phyloP scores from a whole-genome alignment of 768 basidiomycete species.

The Leccinum disarticulatum region DNA sequence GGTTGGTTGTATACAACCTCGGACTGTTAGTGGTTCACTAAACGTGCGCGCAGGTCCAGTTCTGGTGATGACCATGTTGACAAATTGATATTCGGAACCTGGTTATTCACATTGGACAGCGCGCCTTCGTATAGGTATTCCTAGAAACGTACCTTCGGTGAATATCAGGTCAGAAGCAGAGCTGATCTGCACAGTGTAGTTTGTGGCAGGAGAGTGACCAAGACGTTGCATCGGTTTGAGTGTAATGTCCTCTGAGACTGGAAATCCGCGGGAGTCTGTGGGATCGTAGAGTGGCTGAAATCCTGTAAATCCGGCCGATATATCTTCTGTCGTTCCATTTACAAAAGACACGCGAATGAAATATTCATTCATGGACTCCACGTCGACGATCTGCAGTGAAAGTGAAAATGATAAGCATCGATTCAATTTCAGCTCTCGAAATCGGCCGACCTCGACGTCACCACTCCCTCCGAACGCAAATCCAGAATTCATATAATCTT shows the following conservation, averaged over 20 bases:
- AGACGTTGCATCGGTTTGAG: not conserved
- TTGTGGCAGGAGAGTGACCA: not conserved
- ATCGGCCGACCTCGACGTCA: not conserved
- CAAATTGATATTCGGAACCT: not conserved
- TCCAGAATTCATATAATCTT: not conserved
- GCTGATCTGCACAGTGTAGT: not conserved
- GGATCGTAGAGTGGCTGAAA: conserved; percentile 4
- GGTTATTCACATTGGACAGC: not conserved
- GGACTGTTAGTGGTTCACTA: not conserved
- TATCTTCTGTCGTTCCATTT: conserved; percentile 1
- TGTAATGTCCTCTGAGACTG: not conserved
- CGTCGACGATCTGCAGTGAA: not conserved
- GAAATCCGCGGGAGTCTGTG: not conserved
- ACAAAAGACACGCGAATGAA: conserved; percentile 7
- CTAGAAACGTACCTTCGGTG: not conserved
- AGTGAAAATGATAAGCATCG: not conserved
- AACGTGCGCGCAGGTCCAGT: conserved; percentile 1
- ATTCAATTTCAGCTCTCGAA: not conserved
- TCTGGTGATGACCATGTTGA: not conserved
- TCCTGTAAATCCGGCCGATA: conserved; percentile 9
- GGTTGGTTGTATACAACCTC: not conserved
- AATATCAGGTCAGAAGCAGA: not conserved
- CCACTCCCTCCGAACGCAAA: not conserved
- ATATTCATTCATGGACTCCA: conserved; percentile 8
- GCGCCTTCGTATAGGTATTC: not conserved